phyloP scores from a whole-genome alignment of 2,329 filamentous ascomycete genomes.

The Chrysosporium keratinophilum region DNA sequence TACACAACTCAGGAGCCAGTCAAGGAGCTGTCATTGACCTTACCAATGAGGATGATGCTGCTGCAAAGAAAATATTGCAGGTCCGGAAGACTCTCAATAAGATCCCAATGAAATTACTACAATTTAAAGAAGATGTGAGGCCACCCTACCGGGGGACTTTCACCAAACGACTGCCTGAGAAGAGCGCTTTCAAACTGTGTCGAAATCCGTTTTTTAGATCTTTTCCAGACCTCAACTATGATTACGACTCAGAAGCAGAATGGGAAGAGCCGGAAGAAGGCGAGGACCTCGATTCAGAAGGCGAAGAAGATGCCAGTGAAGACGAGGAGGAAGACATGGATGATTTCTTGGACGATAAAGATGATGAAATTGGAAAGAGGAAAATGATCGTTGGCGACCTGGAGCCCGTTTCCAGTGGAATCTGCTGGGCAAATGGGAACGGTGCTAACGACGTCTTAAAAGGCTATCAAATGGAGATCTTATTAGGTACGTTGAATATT shows the following conservation, averaged over 20 bases:
- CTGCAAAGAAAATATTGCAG: slow-evolving; percentile 21
- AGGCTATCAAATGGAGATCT: slow-evolving; percentile 62
- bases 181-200: slow-evolving; percentile 38
- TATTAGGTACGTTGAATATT: slow-evolving; percentile 46
- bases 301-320: slow-evolving; percentile 51
- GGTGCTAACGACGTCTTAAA: slow-evolving; percentile 42
- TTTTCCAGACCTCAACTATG: slow-evolving; percentile 49
- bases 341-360: slow-evolving; percentile 79
- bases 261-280: slow-evolving; percentile 64
- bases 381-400: slow-evolving; percentile 55
- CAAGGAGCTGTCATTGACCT: slow-evolving; percentile 26
- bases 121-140: slow-evolving; percentile 52
- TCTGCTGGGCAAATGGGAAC: slow-evolving; percentile 66
- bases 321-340: slow-evolving; percentile 77
- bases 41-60: slow-evolving; percentile 26
- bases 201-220: slow-evolving; percentile 45
- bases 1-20: slow-evolving; percentile 38
- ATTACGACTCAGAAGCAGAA: slow-evolving; percentile 56
- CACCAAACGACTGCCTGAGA: slow-evolving; percentile 38
- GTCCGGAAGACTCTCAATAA: slow-evolving; percentile 36
- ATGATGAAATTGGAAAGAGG: slow-evolving; percentile 53
- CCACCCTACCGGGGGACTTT: slow-evolving; percentile 55
- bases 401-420: slow-evolving; percentile 64
- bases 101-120: slow-evolving; percentile 49
- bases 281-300: slow-evolving; percentile 55